Evolutionary conservation across 495 filamentous ascomycete species (phyloP), one percentile per base, ranked within the genome.

Genomic region (Hypomontagnella monticulosa): DNA sequence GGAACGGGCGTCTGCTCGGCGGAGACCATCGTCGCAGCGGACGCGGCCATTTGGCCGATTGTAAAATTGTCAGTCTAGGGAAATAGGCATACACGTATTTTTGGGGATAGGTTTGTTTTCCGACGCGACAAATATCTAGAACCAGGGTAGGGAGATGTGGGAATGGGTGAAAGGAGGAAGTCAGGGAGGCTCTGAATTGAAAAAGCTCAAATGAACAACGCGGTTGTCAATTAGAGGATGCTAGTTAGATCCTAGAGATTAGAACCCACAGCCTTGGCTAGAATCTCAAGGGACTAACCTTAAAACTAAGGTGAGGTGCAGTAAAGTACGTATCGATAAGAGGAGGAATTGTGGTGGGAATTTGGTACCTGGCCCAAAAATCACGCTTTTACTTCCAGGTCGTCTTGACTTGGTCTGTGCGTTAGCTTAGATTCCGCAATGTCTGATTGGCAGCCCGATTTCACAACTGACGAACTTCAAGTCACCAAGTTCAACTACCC

Each of bases 1-100:
- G 75, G 68, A 34, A 73, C 53, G 43, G 73, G 30, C 8, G 72
- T 64, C 46, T 73, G 77, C 66, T 82, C 77, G 62, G 74, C 44
- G 43, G 76, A 71, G 57, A 78, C 80, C 82, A 85, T 85, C 32
- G 67, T 61, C 19, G 53, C 44, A 33, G 60, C 73, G 70, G 57
- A 57, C 7, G 57, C 63, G 69, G 66, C 71, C 69, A 63, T 71
- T 33, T 37, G 65, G 65, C 65, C 71, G 16, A 19, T 8, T 57
- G 32, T 5, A 19, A 23, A 52, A 4, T 33, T n/a, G 41, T 47
- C 34, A 67, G 19, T 38, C 15, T 19, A 41, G 48, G 8, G 14
- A 34, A 37, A 8, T 16, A 53, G 49, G n/a, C 56, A 66, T 66
- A 37, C 19, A 56, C 42, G 48, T 49, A 18, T 34, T 18, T 36